Evolutionary conservation across 345 rosid genomes (phyloP), one percentile per base, ranked within the genome.

Genomic region (Euphorbia tirucalli): DNA sequence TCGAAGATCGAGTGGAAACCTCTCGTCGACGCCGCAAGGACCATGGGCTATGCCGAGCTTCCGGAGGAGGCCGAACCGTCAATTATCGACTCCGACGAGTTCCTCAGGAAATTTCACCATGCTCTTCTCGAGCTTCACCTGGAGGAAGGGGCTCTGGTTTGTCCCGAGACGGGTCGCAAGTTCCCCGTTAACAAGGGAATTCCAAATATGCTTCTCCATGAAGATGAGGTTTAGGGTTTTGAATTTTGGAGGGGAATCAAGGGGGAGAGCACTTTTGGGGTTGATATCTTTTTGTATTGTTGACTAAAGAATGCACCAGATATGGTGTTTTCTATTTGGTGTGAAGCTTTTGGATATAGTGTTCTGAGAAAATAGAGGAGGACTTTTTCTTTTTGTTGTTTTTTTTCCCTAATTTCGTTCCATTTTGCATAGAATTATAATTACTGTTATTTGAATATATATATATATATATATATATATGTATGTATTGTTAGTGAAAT

Each of bases 171-270:
- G 3, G 97, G 88, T 5, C 71, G 95, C 21, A 88, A 80, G 75
- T 89, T 89, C 52, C 91, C 93, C 0, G 93, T 88, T 4, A 89
- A 48, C 39, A 92, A 89, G 66, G 98, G 97, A 8, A 90, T 95
- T 54, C 99, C 98, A 10, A 92, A 90, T 75, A 90, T 95, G 98
- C 92, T 92, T 78, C 98, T 95, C 15, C 98, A 85, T n/a, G 96
- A 92, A 71, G 98, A 95, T 65, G 97, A 95, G 87, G 98, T 95
- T 74, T 63, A 15, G 11, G 7, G 41, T 15, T 68, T 48, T 30
- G 16, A 39, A 13, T 39, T 35, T 43, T 70, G 11, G 11, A 41
- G 44, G 44, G 44, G 11, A 41, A 41, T n/a, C n/a, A n/a, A n/a
- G n/a, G n/a, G n/a, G n/a, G 8, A 10, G 5, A 41, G 44, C 9